These are phyloP conservation scores for Candida gorgasii DNA, from an alignment of 805 yeast species.

Conservation along the genomic window DNA sequence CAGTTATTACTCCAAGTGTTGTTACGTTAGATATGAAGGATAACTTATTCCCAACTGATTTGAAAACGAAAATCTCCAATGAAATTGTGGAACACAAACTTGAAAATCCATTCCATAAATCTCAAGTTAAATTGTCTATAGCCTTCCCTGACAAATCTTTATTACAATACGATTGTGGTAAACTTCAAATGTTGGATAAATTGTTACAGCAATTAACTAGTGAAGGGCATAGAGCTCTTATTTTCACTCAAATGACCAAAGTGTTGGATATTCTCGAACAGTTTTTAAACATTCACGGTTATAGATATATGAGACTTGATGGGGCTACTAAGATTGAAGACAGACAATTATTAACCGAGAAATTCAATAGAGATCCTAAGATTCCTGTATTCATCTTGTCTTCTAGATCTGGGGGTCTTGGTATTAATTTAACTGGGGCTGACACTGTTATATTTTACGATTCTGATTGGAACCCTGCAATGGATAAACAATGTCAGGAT, in stretches of 20 bases:
- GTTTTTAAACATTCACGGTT: conserved; percentile 91
- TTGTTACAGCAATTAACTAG: conserved; percentile 75
- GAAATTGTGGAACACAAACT: conserved; percentile 41
- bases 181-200: conserved; percentile 79
- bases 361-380: conserved; percentile 82
- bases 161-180: conserved; percentile 95
- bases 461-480: conserved; percentile 99
- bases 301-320: conserved; percentile 90
- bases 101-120: conserved; percentile 64
- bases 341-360: conserved; percentile 89
- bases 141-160: conserved; percentile 96
- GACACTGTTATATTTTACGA: conserved; percentile 98
- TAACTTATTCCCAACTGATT: conserved; percentile 42
- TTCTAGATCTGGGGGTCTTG: conserved; percentile 97
- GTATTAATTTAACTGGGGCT: conserved; percentile 97
- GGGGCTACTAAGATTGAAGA: conserved; percentile 98
- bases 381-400: conserved; percentile 91
- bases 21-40: conserved; percentile 74
- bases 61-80: conserved; percentile 31
- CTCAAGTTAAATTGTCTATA: conserved; percentile 84
- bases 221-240: conserved; percentile 90
- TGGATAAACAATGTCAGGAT: conserved; percentile 99
- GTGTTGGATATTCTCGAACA: conserved; percentile 92
- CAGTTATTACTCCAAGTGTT: conserved; percentile 85
- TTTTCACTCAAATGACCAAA: conserved; percentile 97